These are phyloP conservation scores for Coemansia aciculifera DNA, from an alignment of 192 early-diverging fungal genomes.

Conservation along the genomic window DNA sequence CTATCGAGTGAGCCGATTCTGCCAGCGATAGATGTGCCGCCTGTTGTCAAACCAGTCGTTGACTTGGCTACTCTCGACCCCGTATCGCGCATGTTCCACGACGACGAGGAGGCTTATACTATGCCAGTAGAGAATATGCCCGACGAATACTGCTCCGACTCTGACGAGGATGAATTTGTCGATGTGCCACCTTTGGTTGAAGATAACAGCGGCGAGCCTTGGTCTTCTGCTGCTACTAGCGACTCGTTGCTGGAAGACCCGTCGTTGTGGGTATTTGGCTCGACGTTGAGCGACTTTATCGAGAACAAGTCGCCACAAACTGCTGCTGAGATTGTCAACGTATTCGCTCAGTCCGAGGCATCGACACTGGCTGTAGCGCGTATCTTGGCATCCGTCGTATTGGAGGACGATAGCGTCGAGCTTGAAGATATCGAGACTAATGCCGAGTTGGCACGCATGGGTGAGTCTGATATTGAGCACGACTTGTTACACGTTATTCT, in stretches of 20 bases:
- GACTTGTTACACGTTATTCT: constrained; percentile 24
- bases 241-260: constrained; percentile 35
- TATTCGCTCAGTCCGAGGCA: constrained; percentile 56
- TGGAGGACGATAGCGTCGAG: constrained; percentile 26
- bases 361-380: constrained; percentile 47
- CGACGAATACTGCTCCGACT: background rate
- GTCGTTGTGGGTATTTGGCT: constrained; percentile 60
- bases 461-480: constrained; percentile 26
- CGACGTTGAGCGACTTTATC: constrained; percentile 43
- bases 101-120: constrained; percentile 17
- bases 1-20: background rate
- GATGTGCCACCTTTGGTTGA: constrained; percentile 1
- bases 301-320: constrained; percentile 14
- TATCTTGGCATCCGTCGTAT: constrained; percentile 28
- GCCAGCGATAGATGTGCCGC: background rate
- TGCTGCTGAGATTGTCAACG: constrained; percentile 36
- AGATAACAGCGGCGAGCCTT: background rate
- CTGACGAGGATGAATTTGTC: background rate
- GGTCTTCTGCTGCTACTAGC: background rate
- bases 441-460: constrained; percentile 18
- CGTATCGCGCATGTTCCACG: constrained; percentile 43
- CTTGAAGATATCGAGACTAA: constrained; percentile 55
- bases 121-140: background rate
- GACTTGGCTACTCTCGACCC: constrained; percentile 21
- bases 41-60: background rate